Base-by-base conservation (phyloP, 2,329 filamentous ascomycete species). In the Ophiocordyceps camponoti-floridani region DNA sequence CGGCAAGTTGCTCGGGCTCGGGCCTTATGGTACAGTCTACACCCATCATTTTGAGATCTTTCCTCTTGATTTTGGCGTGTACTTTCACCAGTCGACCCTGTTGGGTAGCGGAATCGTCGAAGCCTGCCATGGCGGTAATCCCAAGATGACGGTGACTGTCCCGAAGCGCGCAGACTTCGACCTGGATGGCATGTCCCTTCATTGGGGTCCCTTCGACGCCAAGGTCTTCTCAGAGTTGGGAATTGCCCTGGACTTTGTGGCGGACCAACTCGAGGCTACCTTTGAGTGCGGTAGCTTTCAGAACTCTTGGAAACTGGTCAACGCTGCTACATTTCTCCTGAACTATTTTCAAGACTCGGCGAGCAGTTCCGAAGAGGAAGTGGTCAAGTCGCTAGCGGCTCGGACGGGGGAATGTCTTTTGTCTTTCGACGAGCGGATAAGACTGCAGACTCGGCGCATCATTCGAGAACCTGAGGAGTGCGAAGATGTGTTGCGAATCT, bases 31-130 rank as follows among this genome's bases (percentile, higher is more conserved):
- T 1, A 75, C 72, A 1, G 65, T 68, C 23, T 81, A 80, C 53
- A 72, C 75, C 0, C 67, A 72, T 31, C 69, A 81, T 52, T 82
- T 82, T 48, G 75, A 79, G 41, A 57, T 75, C 4, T 77, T 78
- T 44, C 75, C 76, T 16, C 58, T 81, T 28, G 68, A 72, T 37
- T 52, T 57, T 7, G 69, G 69, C 3, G 65, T 72, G 0, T 79
- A 69, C 56, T 80, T 81, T 44, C 75, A 79, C 45, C 65, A 70
- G 48, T 70, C 64, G 44, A 80, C 75, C 0, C 55, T 79, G 27
- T 59, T 81, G 41, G 77, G 77, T 8, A 67, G 65, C 49, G 75
- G 75, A 2, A 57, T 62, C 1, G 52, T 80, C 6, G 55, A 61
- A 16, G 60, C 61, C 27, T 63, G 64, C 4, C 51, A 62, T 2